Conservation (phyloP, 306 rosid species). For the Prosopis cineraria region DNA sequence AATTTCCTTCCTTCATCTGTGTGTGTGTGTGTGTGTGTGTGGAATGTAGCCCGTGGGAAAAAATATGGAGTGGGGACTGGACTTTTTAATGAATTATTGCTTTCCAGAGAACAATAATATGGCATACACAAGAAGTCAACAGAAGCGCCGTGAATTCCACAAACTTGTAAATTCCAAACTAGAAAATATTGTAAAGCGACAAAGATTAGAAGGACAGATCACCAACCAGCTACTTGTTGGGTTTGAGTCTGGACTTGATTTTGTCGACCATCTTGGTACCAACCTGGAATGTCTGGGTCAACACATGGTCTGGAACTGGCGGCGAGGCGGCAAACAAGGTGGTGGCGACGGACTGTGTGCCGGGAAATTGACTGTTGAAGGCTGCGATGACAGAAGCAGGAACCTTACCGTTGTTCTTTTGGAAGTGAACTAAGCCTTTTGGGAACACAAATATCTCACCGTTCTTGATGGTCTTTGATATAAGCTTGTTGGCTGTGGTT, state of each 20-base stretch:
- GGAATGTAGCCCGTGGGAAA: not conserved
- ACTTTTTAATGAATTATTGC: not conserved
- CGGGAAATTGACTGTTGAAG: constrained; percentile 86
- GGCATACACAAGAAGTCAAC: not conserved
- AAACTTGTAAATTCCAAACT: not conserved
- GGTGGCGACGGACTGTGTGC: constrained; percentile 61
- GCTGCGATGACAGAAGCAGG: constrained; percentile 71
- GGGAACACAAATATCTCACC: constrained; percentile 90
- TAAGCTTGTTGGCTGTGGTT: constrained; percentile 63
- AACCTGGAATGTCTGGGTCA: constrained; percentile 64
- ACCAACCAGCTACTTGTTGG: constrained; percentile 47
- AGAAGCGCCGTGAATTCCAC: constrained; percentile 6
- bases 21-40: not conserved
- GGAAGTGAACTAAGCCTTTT: constrained; percentile 77
- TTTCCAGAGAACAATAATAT: not conserved
- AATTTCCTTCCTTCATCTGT: not conserved
- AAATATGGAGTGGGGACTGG: not conserved
- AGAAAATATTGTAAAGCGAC: not conserved
- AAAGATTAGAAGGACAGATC: not conserved
- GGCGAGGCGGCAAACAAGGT: constrained; percentile 72
- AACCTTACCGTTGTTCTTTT: constrained; percentile 65
- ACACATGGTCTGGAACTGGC: constrained; percentile 65
- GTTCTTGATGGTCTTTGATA: constrained; percentile 61
- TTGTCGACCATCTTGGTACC: constrained; percentile 63
- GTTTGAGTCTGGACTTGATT: constrained; percentile 70